Conservation (phyloP, 345 rosid genomes). For the Lenwebbia sp. region DNA sequence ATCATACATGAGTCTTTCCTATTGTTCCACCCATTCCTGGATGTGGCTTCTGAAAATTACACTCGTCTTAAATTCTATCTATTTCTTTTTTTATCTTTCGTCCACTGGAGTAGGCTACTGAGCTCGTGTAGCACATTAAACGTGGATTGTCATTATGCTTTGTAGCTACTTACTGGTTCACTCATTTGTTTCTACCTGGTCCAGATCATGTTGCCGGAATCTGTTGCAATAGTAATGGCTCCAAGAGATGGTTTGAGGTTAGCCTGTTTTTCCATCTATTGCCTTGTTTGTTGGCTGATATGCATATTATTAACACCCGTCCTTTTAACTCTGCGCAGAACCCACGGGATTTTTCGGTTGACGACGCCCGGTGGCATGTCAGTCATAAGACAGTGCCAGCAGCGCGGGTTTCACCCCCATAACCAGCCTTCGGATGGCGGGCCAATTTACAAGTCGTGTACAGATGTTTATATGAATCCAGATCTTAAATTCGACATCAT, state of each 20-base stretch:
- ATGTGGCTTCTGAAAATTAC: not conserved
- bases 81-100: not conserved
- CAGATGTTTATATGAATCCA: constrained; percentile 90
- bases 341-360: constrained; percentile 84
- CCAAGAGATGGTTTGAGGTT: constrained; percentile 75
- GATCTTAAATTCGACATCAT: constrained; percentile 63
- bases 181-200: constrained; percentile 2
- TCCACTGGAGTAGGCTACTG: not conserved
- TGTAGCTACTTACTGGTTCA: not conserved
- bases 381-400: constrained; percentile 76
- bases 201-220: constrained; percentile 93
- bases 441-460: constrained; percentile 71
- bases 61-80: not conserved
- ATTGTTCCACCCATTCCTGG: not conserved
- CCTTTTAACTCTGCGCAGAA: constrained; percentile 16
- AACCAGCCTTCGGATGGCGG: constrained; percentile 75
- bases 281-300: not conserved
- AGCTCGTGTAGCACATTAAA: not conserved
- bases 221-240: constrained; percentile 99
- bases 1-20: not conserved
- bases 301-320: not conserved
- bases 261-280: not conserved
- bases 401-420: constrained; percentile 86
- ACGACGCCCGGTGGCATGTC: constrained; percentile 95
- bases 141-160: not conserved